A percentile compares a stretch with the other conserved stretches of the same genome.
phyloP scores from a whole-genome alignment of 305 asterid genomes.

The Stenogyne calaminthoides region DNA sequence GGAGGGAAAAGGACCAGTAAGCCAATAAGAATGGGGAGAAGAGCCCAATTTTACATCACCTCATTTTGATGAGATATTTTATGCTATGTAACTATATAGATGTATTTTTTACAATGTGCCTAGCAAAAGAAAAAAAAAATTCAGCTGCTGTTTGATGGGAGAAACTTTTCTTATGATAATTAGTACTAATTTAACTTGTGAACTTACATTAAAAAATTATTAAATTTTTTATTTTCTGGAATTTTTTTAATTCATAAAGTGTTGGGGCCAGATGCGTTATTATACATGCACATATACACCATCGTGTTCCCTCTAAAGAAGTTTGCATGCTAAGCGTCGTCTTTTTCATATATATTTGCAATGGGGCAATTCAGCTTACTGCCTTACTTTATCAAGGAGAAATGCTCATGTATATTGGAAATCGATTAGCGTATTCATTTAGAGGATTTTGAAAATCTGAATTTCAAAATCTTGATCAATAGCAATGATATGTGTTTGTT shows the following conservation, averaged over 20 bases:
- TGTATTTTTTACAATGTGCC: neutral
- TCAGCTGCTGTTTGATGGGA: neutral
- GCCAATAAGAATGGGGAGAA: neutral
- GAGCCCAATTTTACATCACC: neutral
- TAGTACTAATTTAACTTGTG: neutral
- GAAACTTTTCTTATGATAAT: neutral
- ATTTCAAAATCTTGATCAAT: too few relatives aligned
- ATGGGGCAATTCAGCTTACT: neutral
- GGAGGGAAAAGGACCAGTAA: neutral
- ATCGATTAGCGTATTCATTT: too few relatives aligned
- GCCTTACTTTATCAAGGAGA: neutral
- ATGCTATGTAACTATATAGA: neutral
- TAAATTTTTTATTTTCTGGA: neutral
- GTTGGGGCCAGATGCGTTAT: neutral
- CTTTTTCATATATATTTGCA: neutral
- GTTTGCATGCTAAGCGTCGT: neutral
- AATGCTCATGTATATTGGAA: neutral
- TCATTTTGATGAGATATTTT: neutral
- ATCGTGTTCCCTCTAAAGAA: neutral
- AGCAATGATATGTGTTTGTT: too few relatives aligned
- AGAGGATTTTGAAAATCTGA: too few relatives aligned
- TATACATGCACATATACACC: neutral
- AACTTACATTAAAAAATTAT: neutral
- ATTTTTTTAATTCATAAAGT: neutral
- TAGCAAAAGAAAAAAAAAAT: conserved; percentile 1